phyloP scores from a whole-genome alignment of 768 basidiomycete genomes.

The Tephrocybe sp. region DNA sequence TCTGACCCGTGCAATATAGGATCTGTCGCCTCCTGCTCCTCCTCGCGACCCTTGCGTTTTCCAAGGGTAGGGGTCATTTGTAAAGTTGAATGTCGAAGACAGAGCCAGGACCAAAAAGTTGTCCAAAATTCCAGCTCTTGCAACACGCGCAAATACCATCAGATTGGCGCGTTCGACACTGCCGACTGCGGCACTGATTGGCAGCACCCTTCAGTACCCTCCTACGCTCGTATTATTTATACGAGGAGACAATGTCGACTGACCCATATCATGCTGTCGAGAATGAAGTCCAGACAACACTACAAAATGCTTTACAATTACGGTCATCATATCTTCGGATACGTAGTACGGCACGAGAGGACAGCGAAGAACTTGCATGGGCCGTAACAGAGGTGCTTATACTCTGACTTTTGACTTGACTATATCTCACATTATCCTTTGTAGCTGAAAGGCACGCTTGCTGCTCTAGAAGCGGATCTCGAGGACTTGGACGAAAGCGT shows the following conservation, averaged over 20 bases:
- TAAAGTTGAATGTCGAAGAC: background rate
- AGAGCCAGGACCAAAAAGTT: slow-evolving; percentile 2
- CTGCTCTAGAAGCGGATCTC: slow-evolving; percentile 79
- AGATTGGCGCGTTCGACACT: background rate
- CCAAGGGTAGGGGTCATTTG: slow-evolving; percentile 32
- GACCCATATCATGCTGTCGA: slow-evolving; percentile 90
- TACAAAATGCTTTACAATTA: slow-evolving; percentile 69
- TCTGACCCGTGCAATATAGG: slow-evolving; percentile 32
- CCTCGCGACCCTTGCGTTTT: slow-evolving; percentile 42
- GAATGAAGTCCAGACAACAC: slow-evolving; percentile 73
- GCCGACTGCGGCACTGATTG: background rate
- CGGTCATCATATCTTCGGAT: slow-evolving; percentile 78
- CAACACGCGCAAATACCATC: background rate
- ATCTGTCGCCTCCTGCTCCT: slow-evolving; percentile 23
- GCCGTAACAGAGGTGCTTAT: slow-evolving; percentile 70
- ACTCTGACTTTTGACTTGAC: background rate
- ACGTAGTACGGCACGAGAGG: slow-evolving; percentile 66
- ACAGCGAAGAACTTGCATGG: slow-evolving; percentile 79
- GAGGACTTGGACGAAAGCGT: slow-evolving; percentile 96
- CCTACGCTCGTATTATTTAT: too few species aligned
- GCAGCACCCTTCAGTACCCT: too few species aligned
- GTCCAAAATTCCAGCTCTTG: background rate
- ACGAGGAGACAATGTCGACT: slow-evolving; percentile 45
- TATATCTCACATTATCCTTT: background rate
- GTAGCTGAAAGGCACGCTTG: slow-evolving; percentile 75